Evolutionary conservation across 352 stramenopile genomes (phyloP).

Genomic region (Phytophthora pluvialis): DNA sequence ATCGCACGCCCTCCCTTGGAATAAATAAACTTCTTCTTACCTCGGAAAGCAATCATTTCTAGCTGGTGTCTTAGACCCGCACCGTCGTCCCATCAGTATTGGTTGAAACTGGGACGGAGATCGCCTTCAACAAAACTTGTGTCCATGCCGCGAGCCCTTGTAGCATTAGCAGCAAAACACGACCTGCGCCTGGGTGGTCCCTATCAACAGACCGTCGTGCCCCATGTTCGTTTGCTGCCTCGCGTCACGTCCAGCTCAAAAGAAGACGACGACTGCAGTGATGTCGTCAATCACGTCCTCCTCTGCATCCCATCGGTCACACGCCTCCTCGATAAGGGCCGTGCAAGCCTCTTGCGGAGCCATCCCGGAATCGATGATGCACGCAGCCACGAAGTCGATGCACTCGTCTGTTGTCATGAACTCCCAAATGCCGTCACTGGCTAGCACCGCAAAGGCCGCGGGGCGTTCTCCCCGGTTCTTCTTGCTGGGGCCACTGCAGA

Average conservation of each 20-base stretch:
- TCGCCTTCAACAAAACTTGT: neutral
- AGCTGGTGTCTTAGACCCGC: neutral
- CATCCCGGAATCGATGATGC: slow-evolving; percentile 53
- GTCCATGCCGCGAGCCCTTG: neutral
- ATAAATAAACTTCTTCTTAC: slow-evolving; percentile 30
- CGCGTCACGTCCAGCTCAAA: slow-evolving; percentile 33
- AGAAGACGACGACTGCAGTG: slow-evolving; percentile 70
- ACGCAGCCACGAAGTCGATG: slow-evolving; percentile 63
- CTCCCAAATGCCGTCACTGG: slow-evolving; percentile 87
- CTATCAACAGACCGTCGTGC: neutral
- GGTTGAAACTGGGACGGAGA: neutral
- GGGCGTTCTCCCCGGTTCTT: slow-evolving; percentile 27
- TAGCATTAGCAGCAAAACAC: neutral
- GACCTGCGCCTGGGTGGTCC: neutral
- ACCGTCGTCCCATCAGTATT: slow-evolving; percentile 1
- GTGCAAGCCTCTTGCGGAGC: slow-evolving; percentile 72
- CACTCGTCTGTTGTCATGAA: slow-evolving; percentile 82
- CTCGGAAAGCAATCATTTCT: slow-evolving; percentile 16
- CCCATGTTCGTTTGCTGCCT: no score
- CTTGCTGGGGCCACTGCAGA: slow-evolving; percentile 19
- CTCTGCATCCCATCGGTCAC: slow-evolving; percentile 77
- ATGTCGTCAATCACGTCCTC: slow-evolving; percentile 89
- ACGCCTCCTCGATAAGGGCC: slow-evolving; percentile 69
- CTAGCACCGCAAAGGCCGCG: slow-evolving; percentile 67
- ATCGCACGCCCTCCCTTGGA: neutral